phyloP scores from a whole-genome alignment of 1,284 basidiomycete genomes.

The Apiotrichum gracile region DNA sequence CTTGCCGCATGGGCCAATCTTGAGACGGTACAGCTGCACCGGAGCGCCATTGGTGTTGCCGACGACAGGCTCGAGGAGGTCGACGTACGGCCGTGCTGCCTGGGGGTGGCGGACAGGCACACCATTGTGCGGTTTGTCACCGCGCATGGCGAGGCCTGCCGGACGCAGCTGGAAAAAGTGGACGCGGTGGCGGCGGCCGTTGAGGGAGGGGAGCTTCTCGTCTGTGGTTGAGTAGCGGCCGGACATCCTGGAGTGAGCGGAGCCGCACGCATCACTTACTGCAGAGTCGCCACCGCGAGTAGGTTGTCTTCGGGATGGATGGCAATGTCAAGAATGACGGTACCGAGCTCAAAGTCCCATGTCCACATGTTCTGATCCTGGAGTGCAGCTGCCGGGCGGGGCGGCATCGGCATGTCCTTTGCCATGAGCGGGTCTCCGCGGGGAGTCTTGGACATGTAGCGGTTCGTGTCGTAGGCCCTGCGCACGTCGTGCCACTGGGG shows the following conservation, averaged over 20 bases:
- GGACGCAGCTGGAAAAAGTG: slow-evolving; percentile 7
- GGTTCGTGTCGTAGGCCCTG: background rate
- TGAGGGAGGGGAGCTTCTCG: background rate
- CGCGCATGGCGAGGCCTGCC: background rate
- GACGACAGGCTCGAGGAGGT: background rate
- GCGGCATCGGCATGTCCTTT: background rate
- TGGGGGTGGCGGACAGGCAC: background rate
- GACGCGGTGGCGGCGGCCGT: slow-evolving; percentile 1
- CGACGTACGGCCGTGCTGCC: background rate
- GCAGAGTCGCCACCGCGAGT: background rate
- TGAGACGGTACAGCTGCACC: background rate
- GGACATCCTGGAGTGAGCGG: background rate
- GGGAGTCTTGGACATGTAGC: background rate
- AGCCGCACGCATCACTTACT: background rate
- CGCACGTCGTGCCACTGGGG: slow-evolving; percentile 3
- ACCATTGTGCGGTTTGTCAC: background rate
- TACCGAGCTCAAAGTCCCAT: slow-evolving; percentile 1
- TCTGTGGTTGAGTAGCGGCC: background rate
- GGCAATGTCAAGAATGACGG: background rate
- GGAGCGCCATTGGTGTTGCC: no score
- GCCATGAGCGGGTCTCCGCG: background rate
- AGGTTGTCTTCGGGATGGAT: slow-evolving; percentile 9
- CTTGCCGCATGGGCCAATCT: background rate
- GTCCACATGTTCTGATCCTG: slow-evolving; percentile 3
- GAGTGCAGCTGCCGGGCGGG: background rate